Evolutionary conservation across 2,329 filamentous ascomycete genomes (phyloP).

Genomic region (Pseudogymnoascus sp.): DNA sequence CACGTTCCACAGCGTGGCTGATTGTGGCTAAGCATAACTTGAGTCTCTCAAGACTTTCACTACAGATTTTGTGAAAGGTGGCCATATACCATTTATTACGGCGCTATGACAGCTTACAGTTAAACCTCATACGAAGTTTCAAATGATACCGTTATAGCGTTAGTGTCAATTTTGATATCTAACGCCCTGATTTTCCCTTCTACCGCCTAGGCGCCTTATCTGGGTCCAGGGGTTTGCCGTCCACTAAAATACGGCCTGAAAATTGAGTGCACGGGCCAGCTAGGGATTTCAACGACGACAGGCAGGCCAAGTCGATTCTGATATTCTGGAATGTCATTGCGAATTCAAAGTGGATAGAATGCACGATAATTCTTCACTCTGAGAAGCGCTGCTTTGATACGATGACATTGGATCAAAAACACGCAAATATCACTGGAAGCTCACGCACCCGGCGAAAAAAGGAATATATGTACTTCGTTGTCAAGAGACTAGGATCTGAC

Average conservation of each 20-base stretch:
- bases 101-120: not conserved
- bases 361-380: not conserved
- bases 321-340: not conserved
- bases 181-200: not conserved
- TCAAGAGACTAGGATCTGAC: not conserved
- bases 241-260: not conserved
- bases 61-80: not conserved
- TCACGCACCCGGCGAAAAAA: not conserved
- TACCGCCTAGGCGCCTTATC: not conserved
- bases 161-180: not conserved
- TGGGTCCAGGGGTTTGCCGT: conserved; percentile 8
- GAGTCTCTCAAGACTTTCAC: not conserved
- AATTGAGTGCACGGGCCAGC: not conserved
- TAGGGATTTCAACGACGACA: not conserved
- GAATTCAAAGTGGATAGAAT: not conserved
- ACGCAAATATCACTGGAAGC: not conserved
- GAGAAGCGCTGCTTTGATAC: not conserved
- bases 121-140: not conserved
- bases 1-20: conserved; percentile 4
- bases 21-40: not conserved
- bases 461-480: not conserved
- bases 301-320: not conserved
- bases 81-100: not conserved
- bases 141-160: not conserved
- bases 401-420: not conserved